A percentile compares a stretch with the other conserved stretches of the same genome.
These are phyloP conservation scores for Nemania diffusa DNA, from an alignment of 2,329 filamentous ascomycete genomes.

Conservation along the genomic window DNA sequence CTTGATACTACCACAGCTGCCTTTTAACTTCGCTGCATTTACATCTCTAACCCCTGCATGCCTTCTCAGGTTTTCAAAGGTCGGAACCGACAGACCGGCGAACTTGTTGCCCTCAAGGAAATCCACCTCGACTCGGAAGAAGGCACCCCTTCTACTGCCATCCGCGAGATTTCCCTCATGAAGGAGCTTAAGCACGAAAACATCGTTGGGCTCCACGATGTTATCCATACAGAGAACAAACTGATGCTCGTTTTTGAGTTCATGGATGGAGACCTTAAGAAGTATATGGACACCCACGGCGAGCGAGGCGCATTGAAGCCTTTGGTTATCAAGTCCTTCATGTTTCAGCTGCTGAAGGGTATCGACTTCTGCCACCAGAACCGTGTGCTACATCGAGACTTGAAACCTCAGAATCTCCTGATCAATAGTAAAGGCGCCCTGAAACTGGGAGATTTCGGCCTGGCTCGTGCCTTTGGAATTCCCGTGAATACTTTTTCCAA, in stretches of 20 bases:
- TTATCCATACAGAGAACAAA: slow-evolving; percentile 99
- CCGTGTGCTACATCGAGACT: slow-evolving; percentile 90
- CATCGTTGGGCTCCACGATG: slow-evolving; percentile 96
- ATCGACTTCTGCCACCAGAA: slow-evolving; percentile 99
- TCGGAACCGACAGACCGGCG: slow-evolving; percentile 94
- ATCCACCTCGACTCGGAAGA: slow-evolving; percentile 99
- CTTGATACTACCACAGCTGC: neutral
- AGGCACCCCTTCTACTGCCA: slow-evolving; percentile 95
- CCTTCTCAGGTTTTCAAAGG: slow-evolving; percentile 89
- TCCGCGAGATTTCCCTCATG: slow-evolving; percentile 98
- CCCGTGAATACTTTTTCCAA: slow-evolving; percentile 98
- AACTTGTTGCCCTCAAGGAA: slow-evolving; percentile 96
- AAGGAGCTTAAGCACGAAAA: slow-evolving; percentile 99
- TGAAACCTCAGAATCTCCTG: slow-evolving; percentile 96
- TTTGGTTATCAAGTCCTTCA: slow-evolving; percentile 95
- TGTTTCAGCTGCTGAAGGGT: slow-evolving; percentile 95
- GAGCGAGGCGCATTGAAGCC: slow-evolving; percentile 91
- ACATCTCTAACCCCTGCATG: slow-evolving; percentile 9
- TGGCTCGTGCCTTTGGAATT: slow-evolving; percentile 94
- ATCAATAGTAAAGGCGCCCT: slow-evolving; percentile 92
- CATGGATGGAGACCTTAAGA: slow-evolving; percentile 98
- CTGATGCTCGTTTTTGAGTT: slow-evolving; percentile 99
- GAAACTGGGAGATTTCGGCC: slow-evolving; percentile 93
- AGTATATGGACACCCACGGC: slow-evolving; percentile 96
- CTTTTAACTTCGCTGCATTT: slow-evolving; percentile 39